phyloP scores from a whole-genome alignment of 2,329 filamentous ascomycete genomes.

The Colletotrichum somersetense region DNA sequence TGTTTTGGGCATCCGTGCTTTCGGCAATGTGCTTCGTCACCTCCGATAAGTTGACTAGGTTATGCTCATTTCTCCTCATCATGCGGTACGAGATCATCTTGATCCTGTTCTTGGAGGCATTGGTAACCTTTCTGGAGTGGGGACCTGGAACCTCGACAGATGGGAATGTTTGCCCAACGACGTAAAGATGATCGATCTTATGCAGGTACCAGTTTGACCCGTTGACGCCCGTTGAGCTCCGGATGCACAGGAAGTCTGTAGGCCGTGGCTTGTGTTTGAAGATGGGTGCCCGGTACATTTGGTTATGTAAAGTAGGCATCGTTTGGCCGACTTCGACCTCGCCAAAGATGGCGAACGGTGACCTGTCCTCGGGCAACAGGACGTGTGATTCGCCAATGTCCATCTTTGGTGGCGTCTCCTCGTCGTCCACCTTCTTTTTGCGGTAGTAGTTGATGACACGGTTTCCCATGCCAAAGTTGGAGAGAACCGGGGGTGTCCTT shows the following conservation, averaged over 20 bases:
- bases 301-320: conserved; percentile 91
- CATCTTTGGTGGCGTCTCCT: conserved; percentile 79
- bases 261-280: conserved; percentile 85
- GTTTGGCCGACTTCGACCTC: conserved; percentile 92
- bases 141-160: conserved; percentile 93
- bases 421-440: conserved; percentile 79
- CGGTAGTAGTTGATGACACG: conserved; percentile 97
- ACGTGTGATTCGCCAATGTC: conserved; percentile 92
- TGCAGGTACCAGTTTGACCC: conserved; percentile 86
- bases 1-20: conserved; percentile 93
- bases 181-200: conserved; percentile 90
- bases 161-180: conserved; percentile 93
- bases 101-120: conserved; percentile 94
- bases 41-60: conserved; percentile 80
- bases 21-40: conserved; percentile 94
- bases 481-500: conserved; percentile 89
- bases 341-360: conserved; percentile 95
- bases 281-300: conserved; percentile 94
- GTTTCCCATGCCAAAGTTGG: conserved; percentile 97
- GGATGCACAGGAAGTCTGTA: conserved; percentile 89
- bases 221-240: conserved; percentile 82
- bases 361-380: conserved; percentile 92
- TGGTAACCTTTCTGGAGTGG: conserved; percentile 94
- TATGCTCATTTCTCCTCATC: conserved; percentile 79
- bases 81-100: conserved; percentile 96